Base-by-base conservation (phyloP, 2,329 filamentous ascomycete genomes). In the Hypoxylon sp. region DNA sequence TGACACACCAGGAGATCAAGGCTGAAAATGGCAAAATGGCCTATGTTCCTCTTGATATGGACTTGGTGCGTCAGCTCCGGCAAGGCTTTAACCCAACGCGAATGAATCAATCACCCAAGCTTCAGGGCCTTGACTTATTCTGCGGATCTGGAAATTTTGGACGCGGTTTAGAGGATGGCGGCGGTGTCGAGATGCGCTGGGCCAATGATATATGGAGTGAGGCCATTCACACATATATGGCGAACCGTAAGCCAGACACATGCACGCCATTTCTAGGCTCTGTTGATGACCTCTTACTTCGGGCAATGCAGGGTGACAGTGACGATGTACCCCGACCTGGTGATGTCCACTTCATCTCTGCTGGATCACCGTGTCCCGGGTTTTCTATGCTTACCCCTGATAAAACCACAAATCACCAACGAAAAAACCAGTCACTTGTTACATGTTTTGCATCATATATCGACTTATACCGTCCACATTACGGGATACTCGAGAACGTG, bases 141-240 rank as follows among this genome's bases (percentile, higher is more conserved):
- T 93, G 90, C 70, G 93, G 93, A 0, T 90, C 91, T 17, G 93
- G 93, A 0, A 93, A 90, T 57, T 89, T 96, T 56, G 93, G 92
- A 4, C 85, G 91, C 30, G 93, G 92, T 0, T 81, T 97, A 0
- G 92, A 94, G 76, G 91, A 94, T 58, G 88, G 87, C 0, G 88
- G 89, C 0, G 88, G 83, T 0, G 83, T 94, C 0, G 76, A 88
- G 25, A 91, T 91, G 76, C 81, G 83, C 2, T 91, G 87, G 82
- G 88, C 88, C 0, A 90, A 94, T 25, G 93, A 97, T 73, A 87
- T 88, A 63, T 86, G 85, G 61, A 71, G 80, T 0, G 79, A 82
- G 4, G 91, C 93, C 0, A 85, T 94, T 0, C 90, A 93, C 56
- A 92, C 91, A 0, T 93, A 93, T 69, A 87, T 89, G 78, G 92